Base-by-base conservation (phyloP, 202 grass and related monocot genomes). In the Dendrocalamus latiflorus region DNA sequence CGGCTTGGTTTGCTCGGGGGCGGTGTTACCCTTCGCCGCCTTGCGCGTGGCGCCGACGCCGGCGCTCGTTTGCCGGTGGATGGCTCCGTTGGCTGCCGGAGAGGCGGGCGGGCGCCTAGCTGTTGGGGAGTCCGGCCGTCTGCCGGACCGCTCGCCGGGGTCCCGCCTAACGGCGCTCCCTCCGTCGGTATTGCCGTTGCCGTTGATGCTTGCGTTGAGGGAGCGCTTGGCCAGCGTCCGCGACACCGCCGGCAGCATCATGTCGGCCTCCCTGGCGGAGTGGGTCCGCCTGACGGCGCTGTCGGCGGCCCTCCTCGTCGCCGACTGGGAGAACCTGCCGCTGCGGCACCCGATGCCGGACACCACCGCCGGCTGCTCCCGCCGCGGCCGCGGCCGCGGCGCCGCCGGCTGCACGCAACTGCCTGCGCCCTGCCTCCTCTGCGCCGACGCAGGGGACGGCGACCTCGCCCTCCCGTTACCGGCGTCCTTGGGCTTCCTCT, bases 341-440 rank as follows among this genome's bases (percentile, higher is more conserved):
- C 91, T 90, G 30, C 77, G 71, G 81, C 83, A 82, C 30, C 87
- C 84, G 76, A 92, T 44, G 76, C 53, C 65, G 15, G 76, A 85
- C 51, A 90, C 88, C 42, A 83, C 88, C 25, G 79, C 14, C 8
- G 88, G 81, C 22, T 84, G 80, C 84, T 89, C 82, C 50, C 84
- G 43, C 41, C 66, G 57, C 3, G 26, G 65, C 41, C 66, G 57
- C 3, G 26, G 65, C n/a, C 65, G 71, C 38, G 18, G 2, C 26
- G 47, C 17, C 20, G 37, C 43, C 12, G 48, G 33, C 1, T 72
- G 71, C 15, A 76, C 42, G 55, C 53, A 6, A 4, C 10, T 16
- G 33, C 8, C 43, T 18, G 4, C 12, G 15, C 16, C 54, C 26
- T 13, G 13, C 65, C 72, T 86, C 58, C 55, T 65, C 11, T 85